Evolutionary conservation across 441 rosid genomes (phyloP).

Genomic region (Viola pubescens): DNA sequence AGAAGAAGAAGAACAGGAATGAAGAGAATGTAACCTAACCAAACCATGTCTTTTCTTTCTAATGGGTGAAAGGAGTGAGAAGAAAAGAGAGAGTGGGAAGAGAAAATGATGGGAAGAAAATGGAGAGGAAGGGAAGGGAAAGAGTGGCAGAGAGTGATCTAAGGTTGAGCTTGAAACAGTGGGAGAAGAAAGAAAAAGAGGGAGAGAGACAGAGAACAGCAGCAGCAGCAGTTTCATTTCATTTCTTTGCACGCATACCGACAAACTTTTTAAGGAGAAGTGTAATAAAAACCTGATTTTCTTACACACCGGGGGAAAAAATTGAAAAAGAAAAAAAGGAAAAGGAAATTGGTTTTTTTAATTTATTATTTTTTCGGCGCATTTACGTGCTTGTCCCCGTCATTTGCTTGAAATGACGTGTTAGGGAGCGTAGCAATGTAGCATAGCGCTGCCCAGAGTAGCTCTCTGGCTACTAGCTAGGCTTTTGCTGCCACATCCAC

Average conservation of each 20-base stretch:
- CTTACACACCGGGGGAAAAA: neutral
- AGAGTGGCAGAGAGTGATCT: slow-evolving; percentile 28
- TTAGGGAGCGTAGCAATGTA: slow-evolving; percentile 6
- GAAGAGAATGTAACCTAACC: slow-evolving; percentile 24
- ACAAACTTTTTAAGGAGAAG: slow-evolving; percentile 35
- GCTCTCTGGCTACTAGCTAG: neutral
- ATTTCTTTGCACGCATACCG: slow-evolving; percentile 59
- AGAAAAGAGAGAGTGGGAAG: no score
- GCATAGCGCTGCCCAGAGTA: neutral
- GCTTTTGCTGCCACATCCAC: neutral
- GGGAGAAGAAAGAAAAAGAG: slow-evolving; percentile 13
- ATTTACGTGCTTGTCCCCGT: slow-evolving; percentile 47
- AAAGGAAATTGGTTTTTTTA: neutral
- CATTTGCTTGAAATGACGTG: slow-evolving; percentile 34
- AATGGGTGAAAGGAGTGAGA: no score
- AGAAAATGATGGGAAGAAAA: neutral
- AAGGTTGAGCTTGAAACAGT: slow-evolving; percentile 28
- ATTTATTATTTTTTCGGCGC: slow-evolving; percentile 25
- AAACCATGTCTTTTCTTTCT: slow-evolving; percentile 13
- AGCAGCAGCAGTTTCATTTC: slow-evolving; percentile 20
- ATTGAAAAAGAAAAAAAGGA: no score
- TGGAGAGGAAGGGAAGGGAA: slow-evolving; percentile 9
- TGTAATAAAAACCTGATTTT: neutral
- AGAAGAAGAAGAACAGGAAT: neutral
- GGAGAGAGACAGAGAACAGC: slow-evolving; percentile 18